A percentile compares a stretch with the other conserved stretches of the same genome.
Evolutionary conservation across 1,284 basidiomycete species (phyloP).

Genomic region (Cutaneotrichosporon curvatum): DNA sequence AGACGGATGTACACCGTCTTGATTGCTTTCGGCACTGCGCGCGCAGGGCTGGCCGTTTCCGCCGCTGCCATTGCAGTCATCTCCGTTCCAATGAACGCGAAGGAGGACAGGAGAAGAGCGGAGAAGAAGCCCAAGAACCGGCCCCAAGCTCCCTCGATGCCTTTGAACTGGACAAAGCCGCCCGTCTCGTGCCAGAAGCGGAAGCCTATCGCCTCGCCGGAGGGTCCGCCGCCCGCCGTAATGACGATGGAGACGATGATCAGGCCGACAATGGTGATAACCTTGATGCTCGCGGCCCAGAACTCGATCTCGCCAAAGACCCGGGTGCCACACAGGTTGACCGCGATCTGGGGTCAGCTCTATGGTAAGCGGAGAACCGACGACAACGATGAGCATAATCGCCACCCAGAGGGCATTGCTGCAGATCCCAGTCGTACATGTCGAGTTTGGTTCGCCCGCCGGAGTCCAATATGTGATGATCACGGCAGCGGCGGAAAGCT

Average conservation of each 20-base stretch:
- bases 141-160: constrained; percentile 48
- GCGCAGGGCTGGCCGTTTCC: constrained; percentile 55
- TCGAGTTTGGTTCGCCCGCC: constrained; percentile 4
- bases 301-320: constrained; percentile 45
- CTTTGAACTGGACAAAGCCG: constrained; percentile 45
- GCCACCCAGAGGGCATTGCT: constrained; percentile 48
- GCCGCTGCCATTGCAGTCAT: constrained; percentile 47
- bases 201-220: constrained; percentile 44
- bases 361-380: constrained; percentile 5
- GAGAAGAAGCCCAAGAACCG: constrained; percentile 25
- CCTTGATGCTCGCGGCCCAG: constrained; percentile 55
- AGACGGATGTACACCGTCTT: constrained; percentile 65
- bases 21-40: constrained; percentile 69
- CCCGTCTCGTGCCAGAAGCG: constrained; percentile 48
- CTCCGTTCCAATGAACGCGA: constrained; percentile 29
- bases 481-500: constrained; percentile 69
- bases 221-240: constrained; percentile 48
- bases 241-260: constrained; percentile 59
- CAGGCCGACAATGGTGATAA: constrained; percentile 59
- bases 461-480: constrained; percentile 65
- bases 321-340: constrained; percentile 37
- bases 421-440: constrained; percentile 9
- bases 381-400: constrained; percentile 52
- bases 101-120: constrained; percentile 11
- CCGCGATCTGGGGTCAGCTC: constrained; percentile 8